Conservation (phyloP, 306 rosid genomes). For the Medicago arabica region DNA sequence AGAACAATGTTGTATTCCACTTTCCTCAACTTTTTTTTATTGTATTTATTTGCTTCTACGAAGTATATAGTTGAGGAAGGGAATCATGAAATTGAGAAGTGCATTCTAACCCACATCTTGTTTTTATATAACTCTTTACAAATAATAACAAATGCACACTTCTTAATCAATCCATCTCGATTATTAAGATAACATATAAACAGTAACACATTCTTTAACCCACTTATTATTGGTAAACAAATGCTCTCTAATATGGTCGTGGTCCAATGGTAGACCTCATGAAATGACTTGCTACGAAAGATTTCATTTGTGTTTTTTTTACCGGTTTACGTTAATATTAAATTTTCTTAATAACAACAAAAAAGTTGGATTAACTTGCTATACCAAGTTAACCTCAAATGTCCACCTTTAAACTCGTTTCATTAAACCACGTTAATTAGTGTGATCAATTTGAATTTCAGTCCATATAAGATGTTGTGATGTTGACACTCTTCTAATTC, state of each 20-base stretch:
- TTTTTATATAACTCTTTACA: background rate
- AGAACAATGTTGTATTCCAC: conserved; percentile 2
- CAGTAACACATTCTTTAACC: background rate
- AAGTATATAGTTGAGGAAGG: background rate
- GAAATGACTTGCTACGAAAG: background rate
- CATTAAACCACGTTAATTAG: too few relatives aligned
- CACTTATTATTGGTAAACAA: too few relatives aligned
- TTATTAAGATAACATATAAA: too few relatives aligned
- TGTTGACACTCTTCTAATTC: too few relatives aligned
- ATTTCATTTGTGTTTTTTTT: too few relatives aligned
- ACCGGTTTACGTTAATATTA: too few relatives aligned
- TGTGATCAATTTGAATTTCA: too few relatives aligned
- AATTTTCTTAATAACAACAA: too few relatives aligned
- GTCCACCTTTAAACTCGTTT: too few relatives aligned
- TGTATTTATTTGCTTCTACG: background rate
- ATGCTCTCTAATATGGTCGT: too few relatives aligned
- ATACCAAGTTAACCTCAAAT: background rate
- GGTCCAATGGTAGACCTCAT: background rate
- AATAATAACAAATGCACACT: background rate
- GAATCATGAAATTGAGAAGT: background rate
- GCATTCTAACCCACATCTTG: background rate
- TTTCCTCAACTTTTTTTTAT: conserved; percentile 5
- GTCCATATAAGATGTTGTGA: too few relatives aligned
- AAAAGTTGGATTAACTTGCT: background rate
- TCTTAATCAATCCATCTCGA: background rate